Evolutionary conservation across 306 rosid species (phyloP).

Genomic region (Pachyrhizus erosus): DNA sequence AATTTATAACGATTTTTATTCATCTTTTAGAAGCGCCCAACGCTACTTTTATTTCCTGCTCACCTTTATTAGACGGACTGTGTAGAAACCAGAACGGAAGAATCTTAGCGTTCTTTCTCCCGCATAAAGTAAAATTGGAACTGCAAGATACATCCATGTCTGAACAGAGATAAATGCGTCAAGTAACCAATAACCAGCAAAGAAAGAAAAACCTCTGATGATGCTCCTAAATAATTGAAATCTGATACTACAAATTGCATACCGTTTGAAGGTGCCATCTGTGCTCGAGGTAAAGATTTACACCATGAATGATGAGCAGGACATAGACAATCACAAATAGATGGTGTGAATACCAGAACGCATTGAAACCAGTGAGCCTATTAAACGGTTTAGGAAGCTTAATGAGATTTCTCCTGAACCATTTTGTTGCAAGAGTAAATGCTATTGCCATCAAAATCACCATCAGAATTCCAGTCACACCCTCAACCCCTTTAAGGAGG

Average conservation of each 20-base stretch:
- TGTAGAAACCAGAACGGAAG: slow-evolving; percentile 83
- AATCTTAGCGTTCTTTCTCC: slow-evolving; percentile 91
- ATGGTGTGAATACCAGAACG: slow-evolving; percentile 99
- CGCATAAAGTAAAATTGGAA: slow-evolving; percentile 83
- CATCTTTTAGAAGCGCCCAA: not conserved
- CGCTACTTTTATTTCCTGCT: slow-evolving; percentile 21
- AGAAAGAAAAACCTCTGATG: not conserved
- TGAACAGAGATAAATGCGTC: slow-evolving; percentile 48
- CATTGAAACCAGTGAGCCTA: slow-evolving; percentile 90
- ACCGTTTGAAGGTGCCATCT: slow-evolving; percentile 80
- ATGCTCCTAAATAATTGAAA: slow-evolving; percentile 2
- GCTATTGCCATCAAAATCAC: slow-evolving; percentile 79
- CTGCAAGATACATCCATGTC: slow-evolving; percentile 95
- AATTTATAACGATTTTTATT: not conserved
- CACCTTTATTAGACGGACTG: slow-evolving; percentile 82
- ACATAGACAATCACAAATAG: slow-evolving; percentile 85
- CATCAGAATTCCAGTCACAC: slow-evolving; percentile 89
- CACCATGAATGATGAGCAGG: slow-evolving; percentile 84
- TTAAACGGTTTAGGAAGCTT: slow-evolving; percentile 86
- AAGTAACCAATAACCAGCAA: not conserved
- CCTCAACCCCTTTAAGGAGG: slow-evolving; percentile 74
- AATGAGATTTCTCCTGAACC: slow-evolving; percentile 77
- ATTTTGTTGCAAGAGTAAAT: slow-evolving; percentile 82
- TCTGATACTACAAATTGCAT: slow-evolving; percentile 26
- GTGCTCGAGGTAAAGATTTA: slow-evolving; percentile 68